Base-by-base conservation (phyloP, 257 asterid species). In the Nicotiana tomentosiformis region DNA sequence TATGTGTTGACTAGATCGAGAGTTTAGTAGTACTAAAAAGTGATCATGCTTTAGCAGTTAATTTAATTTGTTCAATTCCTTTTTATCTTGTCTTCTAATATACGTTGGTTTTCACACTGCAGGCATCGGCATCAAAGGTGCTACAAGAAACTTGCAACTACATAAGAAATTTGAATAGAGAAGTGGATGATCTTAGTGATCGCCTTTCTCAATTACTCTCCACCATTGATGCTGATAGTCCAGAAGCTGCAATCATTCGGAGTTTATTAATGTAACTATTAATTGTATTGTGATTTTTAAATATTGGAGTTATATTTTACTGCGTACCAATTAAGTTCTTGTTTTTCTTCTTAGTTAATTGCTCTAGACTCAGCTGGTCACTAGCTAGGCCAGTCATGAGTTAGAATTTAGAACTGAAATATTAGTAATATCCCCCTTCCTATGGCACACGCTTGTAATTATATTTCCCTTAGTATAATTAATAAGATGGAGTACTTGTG, bases 91-190 rank as follows among this genome's bases (percentile, higher is more conserved):
- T 53, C 58, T 53, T 53, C 58, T 53, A 5, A 53, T 53, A 2
- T 43, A 43, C 4, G 2, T 53, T 3, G 58, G 1, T 53, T 51
- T 14, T 43, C 12, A 43, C 51, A 43, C 51, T 43, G 53, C 86
- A 96, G 99, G 91, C 93, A n/a, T 91, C 98, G 4, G 99, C 99
- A 23, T 89, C 91, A 5, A 96, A 96, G 86, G 98, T 96, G 61
- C 95, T 95, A 5, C 97, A 93, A 62, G 99, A 95, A 84, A 93
- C 99, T 18, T 95, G 99, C 93, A 93, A 95, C 89, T 95, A 95
- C 90, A 95, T 95, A 26, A 84, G 93, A 60, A 90, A 85, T 83
- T 86, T 96, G 92, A 98, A 94, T 92, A 88, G 88, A 83, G 98
- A 96, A 76, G 96, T 94, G 82, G 97, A 94, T 83, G 97, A 94